These are phyloP conservation scores for Alternaria sp. DNA, from an alignment of 2,329 filamentous ascomycete species.

Conservation along the genomic window DNA sequence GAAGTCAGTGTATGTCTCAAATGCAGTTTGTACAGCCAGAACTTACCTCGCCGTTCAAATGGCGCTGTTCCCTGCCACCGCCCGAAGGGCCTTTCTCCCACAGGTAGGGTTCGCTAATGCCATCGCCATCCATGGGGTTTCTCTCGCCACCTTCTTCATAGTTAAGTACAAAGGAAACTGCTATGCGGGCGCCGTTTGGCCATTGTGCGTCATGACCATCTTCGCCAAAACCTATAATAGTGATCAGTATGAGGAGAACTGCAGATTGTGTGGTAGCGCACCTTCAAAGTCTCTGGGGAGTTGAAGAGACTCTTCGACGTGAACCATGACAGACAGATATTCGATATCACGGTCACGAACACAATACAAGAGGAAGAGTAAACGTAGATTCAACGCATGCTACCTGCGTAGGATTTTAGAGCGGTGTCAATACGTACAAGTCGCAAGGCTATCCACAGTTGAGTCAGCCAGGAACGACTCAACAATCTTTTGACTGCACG, in stretches of 20 bases:
- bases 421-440: background rate
- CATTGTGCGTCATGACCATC: conserved; percentile 45
- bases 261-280: background rate
- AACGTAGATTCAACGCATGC: background rate
- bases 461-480: background rate
- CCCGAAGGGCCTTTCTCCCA: conserved; percentile 48
- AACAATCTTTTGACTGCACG: background rate
- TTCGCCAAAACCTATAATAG: conserved; percentile 46
- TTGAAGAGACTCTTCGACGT: conserved; percentile 44
- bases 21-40: background rate
- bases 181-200: conserved; percentile 48
- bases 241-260: background rate
- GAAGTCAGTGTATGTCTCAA: background rate
- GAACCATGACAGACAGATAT: conserved; percentile 25
- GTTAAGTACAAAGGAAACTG: conserved; percentile 49
- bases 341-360: background rate
- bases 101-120: conserved; percentile 37
- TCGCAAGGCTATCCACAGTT: background rate
- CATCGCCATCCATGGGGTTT: conserved; percentile 42
- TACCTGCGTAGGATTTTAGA: background rate
- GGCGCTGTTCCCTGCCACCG: conserved; percentile 48
- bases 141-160: conserved; percentile 47
- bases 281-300: conserved; percentile 50
- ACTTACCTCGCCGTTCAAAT: conserved; percentile 51
- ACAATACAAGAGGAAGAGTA: background rate